Evolutionary conservation across 169 alveolate genomes (phyloP), one percentile per base, ranked within the genome.

Genomic region (Plasmodium vivax): DNA sequence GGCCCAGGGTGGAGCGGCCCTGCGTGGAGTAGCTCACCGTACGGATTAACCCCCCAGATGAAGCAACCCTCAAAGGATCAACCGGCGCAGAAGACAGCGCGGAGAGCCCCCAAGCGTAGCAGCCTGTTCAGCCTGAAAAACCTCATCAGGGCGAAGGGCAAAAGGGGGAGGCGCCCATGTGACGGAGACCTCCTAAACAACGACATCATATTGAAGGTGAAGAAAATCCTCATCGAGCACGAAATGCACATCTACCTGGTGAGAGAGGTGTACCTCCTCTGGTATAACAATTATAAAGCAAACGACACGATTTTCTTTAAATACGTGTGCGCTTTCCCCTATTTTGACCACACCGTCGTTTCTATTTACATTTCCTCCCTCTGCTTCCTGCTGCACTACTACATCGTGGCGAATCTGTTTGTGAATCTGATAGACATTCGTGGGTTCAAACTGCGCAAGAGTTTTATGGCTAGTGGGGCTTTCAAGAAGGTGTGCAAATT

Each of bases 191-290:
- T 90, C 19, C 41, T 90, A 16, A 79, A 68, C 32, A 80, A 90
- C 16, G 45, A 45, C 7, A 80, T 90, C 41, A 2, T 90, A 41
- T 62, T 90, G 51, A 79, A 51, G 74, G 36, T 90, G n/a, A 90
- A 80, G 38, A 90, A 54, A 36, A 79, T 80, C 5, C 83, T 90
- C 54, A 71, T 90, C 45, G 34, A 43, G 47, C 81, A 90, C 54
- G 47, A 90, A 36, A 90, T 90, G n/a, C 94, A 79, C 74, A 80
- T 90, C 23, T 90, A 80, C 73, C 73, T 90, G 34, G 34, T 90
- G 19, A 90, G 83, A 74, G 83, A 80, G 45, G 82, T 90, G 72
- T 90, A 80, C 74, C 54, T 90, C 38, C 74, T 81, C 1, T 90
- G 94, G 94, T 45, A 41, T 16, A 30, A 38, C 51, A 80, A 41